These are phyloP conservation scores for Macrolepiota dolichaula DNA, from an alignment of 768 basidiomycete species.

Conservation along the genomic window DNA sequence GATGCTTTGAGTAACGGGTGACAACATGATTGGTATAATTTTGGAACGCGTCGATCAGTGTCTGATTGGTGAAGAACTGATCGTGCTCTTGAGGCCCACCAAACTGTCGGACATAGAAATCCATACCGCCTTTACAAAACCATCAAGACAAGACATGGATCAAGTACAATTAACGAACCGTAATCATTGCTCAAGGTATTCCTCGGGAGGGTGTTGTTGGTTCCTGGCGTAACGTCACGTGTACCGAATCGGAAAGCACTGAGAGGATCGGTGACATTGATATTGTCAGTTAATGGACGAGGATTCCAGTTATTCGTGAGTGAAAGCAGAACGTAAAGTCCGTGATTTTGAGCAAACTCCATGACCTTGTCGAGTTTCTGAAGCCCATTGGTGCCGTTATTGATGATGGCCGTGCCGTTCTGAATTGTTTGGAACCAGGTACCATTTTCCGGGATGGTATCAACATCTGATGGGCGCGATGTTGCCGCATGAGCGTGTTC, in stretches of 20 bases:
- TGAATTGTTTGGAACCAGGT: slow-evolving; percentile 62
- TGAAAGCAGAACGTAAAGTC: slow-evolving; percentile 49
- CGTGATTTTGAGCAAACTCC: slow-evolving; percentile 49
- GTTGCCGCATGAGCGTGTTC: background rate
- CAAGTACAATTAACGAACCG: slow-evolving; percentile 31
- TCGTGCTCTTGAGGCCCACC: slow-evolving; percentile 44
- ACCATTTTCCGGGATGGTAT: slow-evolving; percentile 48
- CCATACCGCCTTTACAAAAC: slow-evolving; percentile 53
- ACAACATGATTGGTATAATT: slow-evolving; percentile 57
- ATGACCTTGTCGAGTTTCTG: slow-evolving; percentile 61
- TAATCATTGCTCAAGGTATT: slow-evolving; percentile 62
- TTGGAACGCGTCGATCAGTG: slow-evolving; percentile 47
- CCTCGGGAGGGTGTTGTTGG: slow-evolving; percentile 41
- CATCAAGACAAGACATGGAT: slow-evolving; percentile 9
- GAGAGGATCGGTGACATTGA: slow-evolving; percentile 17
- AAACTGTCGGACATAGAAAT: slow-evolving; percentile 56
- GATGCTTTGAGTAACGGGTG: slow-evolving; percentile 49
- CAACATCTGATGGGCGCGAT: slow-evolving; percentile 38
- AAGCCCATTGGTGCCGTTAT: slow-evolving; percentile 58
- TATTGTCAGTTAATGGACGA: slow-evolving; percentile 27
- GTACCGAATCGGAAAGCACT: slow-evolving; percentile 13
- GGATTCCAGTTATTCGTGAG: slow-evolving; percentile 66
- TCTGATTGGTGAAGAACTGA: slow-evolving; percentile 53
- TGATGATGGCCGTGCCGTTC: slow-evolving; percentile 53
- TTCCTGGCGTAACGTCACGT: slow-evolving; percentile 26